Evolutionary conservation across 306 rosid species (phyloP).

Genomic region (Ziziphus jujuba): DNA sequence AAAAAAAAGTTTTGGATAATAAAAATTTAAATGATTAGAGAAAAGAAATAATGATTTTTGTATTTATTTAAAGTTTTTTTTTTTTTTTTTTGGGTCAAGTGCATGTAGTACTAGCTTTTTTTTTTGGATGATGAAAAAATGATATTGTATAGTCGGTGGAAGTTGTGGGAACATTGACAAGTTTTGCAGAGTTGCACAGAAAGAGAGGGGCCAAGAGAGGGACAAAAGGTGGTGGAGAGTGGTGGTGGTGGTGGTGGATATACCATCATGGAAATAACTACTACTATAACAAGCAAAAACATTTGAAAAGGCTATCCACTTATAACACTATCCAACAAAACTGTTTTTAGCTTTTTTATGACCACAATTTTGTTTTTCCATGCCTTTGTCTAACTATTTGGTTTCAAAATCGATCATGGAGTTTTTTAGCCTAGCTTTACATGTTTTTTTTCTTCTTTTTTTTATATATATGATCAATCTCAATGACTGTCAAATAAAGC

Average conservation of each 20-base stretch:
- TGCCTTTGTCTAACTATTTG: conserved; percentile 1
- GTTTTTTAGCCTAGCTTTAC: not conserved
- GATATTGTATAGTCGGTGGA: conserved; percentile 29
- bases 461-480: too few relatives aligned
- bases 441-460: not conserved
- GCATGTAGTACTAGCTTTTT: not conserved
- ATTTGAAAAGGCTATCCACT: conserved; percentile 35
- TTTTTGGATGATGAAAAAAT: conserved; percentile 1
- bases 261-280: conserved; percentile 51
- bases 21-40: conserved; percentile 8
- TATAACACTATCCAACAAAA: conserved; percentile 13
- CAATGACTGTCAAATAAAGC: conserved; percentile 3
- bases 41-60: too few relatives aligned
- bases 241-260: conserved; percentile 60
- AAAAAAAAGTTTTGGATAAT: conserved; percentile 13
- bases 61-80: too few relatives aligned
- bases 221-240: conserved; percentile 70
- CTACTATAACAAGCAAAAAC: conserved; percentile 22
- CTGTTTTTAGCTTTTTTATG: conserved; percentile 28
- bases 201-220: conserved; percentile 28
- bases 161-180: conserved; percentile 32
- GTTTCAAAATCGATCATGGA: not conserved
- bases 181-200: conserved; percentile 11
- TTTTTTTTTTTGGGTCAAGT: conserved; percentile 14
- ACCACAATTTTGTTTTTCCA: conserved; percentile 17